Evolutionary conservation across 148 eudicot genomes (phyloP), one percentile per base, ranked within the genome.

Genomic region (Dysphania ambrosioides): DNA sequence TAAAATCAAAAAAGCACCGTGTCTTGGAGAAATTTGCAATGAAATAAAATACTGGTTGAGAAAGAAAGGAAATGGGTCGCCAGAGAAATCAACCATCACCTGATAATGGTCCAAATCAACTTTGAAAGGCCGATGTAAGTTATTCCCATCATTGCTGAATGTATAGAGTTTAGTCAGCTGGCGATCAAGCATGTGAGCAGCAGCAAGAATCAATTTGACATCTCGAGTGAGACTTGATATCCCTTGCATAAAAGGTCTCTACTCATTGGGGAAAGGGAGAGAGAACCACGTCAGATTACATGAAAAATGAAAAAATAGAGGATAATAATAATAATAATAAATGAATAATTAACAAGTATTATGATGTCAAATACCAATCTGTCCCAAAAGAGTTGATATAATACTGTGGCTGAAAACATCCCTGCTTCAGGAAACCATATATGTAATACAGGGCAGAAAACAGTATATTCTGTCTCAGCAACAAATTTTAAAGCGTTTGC

Each of bases 401-500:
- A 79, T 47, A 79, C 62, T 57, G 86, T 80, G 71, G 98, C 85
- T 78, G 93, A 83, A 61, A 88, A 81, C 88, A 77, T 88, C 75
- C 88, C 90, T 73, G 90, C 90, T 71, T 89, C 88, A 85, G 95
- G 86, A 85, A 73, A 87, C 92, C 93, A 86, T 35, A 79, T 76
- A 65, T 73, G 71, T 44, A 91, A 77, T 62, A 91, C 84, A 61
- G 97, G 97, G 71, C 74, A 79, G 77, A 85, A 93, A 26, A 82
- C 59, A 61, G 82, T 57, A 61, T 76, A 74, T 71, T 91, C 98
- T 72, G 79, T 86, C 67, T 87, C 88, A 71, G 83, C 90, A 79
- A 93, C 79, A 76, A 75, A 75, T 61, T 82, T 88, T 13, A 91
- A 77, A 63, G 82, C 87, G 69, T 82, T 86, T 58, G 98, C 98